These are phyloP conservation scores for Phialocephala sp. DNA, from an alignment of 2,329 filamentous ascomycete species.

Conservation along the genomic window DNA sequence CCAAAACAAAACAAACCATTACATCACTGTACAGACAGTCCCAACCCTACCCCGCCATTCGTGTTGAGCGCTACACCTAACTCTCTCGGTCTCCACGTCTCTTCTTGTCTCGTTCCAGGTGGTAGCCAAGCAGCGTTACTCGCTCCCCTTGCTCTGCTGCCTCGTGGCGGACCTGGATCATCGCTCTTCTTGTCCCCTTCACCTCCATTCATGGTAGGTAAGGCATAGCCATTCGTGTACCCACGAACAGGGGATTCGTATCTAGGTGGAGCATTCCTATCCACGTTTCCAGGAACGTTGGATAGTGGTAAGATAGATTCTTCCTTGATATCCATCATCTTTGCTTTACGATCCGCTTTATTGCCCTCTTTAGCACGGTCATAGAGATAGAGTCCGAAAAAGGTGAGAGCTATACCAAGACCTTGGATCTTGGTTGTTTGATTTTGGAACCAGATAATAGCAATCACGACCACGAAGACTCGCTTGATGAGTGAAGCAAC, in stretches of 20 bases:
- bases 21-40: background rate
- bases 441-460: constrained; percentile 95
- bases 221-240: constrained; percentile 54
- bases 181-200: constrained; percentile 44
- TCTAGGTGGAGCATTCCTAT: constrained; percentile 29
- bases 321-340: constrained; percentile 60
- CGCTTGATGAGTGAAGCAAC: constrained; percentile 96
- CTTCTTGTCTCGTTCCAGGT: constrained; percentile 83
- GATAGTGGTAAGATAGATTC: constrained; percentile 39
- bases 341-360: constrained; percentile 83
- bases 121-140: constrained; percentile 69
- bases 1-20: background rate
- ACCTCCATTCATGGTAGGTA: constrained; percentile 38
- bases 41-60: background rate
- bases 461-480: constrained; percentile 94
- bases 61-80: background rate
- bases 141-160: constrained; percentile 48
- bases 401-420: constrained; percentile 85
- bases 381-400: constrained; percentile 92
- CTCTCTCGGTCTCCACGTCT: constrained; percentile 69
- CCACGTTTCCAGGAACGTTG: constrained; percentile 35
- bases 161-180: constrained; percentile 55
- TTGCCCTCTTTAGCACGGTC: constrained; percentile 89
- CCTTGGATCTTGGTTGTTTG: constrained; percentile 84
- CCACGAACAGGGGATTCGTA: constrained; percentile 48